Evolutionary conservation across 2,329 filamentous ascomycete species (phyloP).

Genomic region (Aspergillus latus): DNA sequence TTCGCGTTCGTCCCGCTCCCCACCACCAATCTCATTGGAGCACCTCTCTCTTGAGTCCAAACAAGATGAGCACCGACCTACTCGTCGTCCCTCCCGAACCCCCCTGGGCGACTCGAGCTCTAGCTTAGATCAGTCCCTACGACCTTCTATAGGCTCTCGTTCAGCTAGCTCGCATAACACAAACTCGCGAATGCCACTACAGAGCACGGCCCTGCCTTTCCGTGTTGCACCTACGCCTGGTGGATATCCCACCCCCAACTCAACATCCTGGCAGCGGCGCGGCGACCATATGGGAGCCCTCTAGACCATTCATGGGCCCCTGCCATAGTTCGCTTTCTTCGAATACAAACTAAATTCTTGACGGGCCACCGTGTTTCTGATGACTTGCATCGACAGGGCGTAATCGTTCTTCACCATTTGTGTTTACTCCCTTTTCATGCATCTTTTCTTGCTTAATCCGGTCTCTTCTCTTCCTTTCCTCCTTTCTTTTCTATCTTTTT

Average conservation of each 20-base stretch:
- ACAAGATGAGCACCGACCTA: conserved; percentile 32
- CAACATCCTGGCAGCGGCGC: conserved; percentile 31
- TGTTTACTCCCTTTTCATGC: conserved; percentile 13
- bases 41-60: conserved; percentile 46
- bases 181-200: conserved; percentile 35
- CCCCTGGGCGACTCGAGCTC: conserved; percentile 37
- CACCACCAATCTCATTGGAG: conserved; percentile 43
- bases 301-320: conserved; percentile 3
- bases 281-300: conserved; percentile 21
- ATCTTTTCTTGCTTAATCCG: neutral
- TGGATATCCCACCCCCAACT: conserved; percentile 61
- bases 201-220: conserved; percentile 64
- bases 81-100: conserved; percentile 31
- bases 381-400: conserved; percentile 27
- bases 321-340: neutral
- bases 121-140: conserved; percentile 39
- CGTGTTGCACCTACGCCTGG: conserved; percentile 60
- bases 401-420: conserved; percentile 20
- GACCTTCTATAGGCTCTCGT: conserved; percentile 40
- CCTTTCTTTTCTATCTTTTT: neutral
- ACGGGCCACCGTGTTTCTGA: conserved; percentile 19
- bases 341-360: neutral
- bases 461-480: neutral
- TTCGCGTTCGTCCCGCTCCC: conserved; percentile 30
- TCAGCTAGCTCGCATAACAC: conserved; percentile 41